Evolutionary conservation across 768 basidiomycete species (phyloP).

Genomic region (Scleroderma bovista): DNA sequence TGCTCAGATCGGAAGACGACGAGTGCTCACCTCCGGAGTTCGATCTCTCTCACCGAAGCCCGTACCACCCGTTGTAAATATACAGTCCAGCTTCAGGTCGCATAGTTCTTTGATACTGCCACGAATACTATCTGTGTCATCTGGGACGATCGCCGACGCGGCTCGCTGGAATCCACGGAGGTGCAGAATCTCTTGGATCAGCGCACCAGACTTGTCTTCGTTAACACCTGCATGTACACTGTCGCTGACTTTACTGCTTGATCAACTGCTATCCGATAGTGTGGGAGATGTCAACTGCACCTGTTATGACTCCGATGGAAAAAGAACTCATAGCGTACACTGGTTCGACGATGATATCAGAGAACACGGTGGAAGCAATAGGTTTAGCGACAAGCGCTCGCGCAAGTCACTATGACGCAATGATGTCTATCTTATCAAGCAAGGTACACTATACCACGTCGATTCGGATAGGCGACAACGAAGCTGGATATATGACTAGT

Average conservation of each 20-base stretch:
- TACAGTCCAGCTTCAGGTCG: conserved; percentile 53
- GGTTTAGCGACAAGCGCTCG: too few species aligned
- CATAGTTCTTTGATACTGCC: conserved; percentile 40
- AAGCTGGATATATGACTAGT: too few species aligned
- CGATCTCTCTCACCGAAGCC: conserved; percentile 77
- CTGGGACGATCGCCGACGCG: conserved; percentile 51
- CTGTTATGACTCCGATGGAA: conserved; percentile 24
- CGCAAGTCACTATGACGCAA: too few species aligned
- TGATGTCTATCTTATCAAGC: too few species aligned
- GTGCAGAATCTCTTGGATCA: conserved; percentile 47
- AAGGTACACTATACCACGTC: too few species aligned
- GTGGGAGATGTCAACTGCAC: conserved; percentile 5
- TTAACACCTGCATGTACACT: conserved; percentile 45
- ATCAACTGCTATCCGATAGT: neutral
- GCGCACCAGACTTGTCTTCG: conserved; percentile 64
- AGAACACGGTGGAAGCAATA: too few species aligned
- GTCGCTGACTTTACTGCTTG: conserved; percentile 51
- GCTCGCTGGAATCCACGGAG: conserved; percentile 33
- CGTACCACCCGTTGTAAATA: conserved; percentile 84
- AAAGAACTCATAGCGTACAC: conserved; percentile 16
- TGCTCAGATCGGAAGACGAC: neutral
- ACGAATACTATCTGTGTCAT: conserved; percentile 53
- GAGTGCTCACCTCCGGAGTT: conserved; percentile 67
- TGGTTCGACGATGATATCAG: neutral
- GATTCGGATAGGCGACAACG: too few species aligned